Evolutionary conservation across 768 basidiomycete genomes (phyloP), one percentile per base, ranked within the genome.

Genomic region (Lactifluus pinguis): DNA sequence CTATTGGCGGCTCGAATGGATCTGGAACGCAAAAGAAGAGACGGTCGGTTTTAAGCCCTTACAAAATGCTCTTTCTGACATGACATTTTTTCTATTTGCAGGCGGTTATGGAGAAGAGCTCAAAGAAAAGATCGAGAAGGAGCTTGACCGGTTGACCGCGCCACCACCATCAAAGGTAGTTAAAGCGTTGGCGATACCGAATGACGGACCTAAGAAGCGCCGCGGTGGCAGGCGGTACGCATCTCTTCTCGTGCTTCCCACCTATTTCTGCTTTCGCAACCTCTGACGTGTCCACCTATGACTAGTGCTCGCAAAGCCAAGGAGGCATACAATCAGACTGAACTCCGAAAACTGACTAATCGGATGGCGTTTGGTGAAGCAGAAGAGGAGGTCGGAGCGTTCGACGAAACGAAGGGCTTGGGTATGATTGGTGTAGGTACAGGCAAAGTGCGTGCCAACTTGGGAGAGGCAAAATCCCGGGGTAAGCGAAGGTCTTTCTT

Each of bases 321-420:
- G 71, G 97, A 98, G 73, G 94, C 93, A 1, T 95, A 95, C 69
- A 94, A 93, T 5, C 90, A 93, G 73, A 98, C 97, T 2, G 97
- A 99, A 71, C 77, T 99, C 49, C 86, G 94, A 64, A 98, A 98
- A 74, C 78, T 97, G 64, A 95, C 98, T 75, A 99, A 99, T 72
- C 84, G 97, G 50, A 89, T 98, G 89, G 84, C 79, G 57, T 98
- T 99, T 68, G 97, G 95, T 45, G 87, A 95, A 73, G 88, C 87
- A 1, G 97, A 98, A 69, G 87, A 95, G 69, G 97, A 99, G 72
- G 89, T 95, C 48, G 95, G 94, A 17, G 91, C 94, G 36, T 95
- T 92, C 67, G 97, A 97, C 75, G 86, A 98, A 76, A 95, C 94
- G n/a, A 91, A 92, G 77, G 97, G 97, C 6, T 73, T 98, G 70